Percentiles rank a stretch among this genome's conserved stretches.
phyloP scores from a whole-genome alignment of 768 basidiomycete genomes.

The Mycena metata region DNA sequence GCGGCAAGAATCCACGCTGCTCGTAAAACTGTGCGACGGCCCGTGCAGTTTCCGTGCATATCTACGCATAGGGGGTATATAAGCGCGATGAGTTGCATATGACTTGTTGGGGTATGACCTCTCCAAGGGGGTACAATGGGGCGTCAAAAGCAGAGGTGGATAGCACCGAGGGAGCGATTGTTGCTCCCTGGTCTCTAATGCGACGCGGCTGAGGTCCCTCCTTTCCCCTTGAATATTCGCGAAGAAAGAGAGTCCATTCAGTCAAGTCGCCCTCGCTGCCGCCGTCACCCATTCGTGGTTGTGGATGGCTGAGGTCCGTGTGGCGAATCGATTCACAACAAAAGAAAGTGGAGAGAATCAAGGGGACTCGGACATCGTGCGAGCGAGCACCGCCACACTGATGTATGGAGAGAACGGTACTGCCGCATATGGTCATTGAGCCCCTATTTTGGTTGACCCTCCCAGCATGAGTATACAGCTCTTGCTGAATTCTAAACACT shows the following conservation, averaged over 20 bases:
- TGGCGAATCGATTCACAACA: too few relatives aligned
- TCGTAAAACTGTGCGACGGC: slow-evolving; percentile 31
- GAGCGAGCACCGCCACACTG: too few relatives aligned
- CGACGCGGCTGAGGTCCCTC: slow-evolving; percentile 18
- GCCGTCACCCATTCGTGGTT: not conserved
- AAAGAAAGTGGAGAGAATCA: too few relatives aligned
- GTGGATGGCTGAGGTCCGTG: too few relatives aligned
- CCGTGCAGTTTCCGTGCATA: slow-evolving; percentile 17
- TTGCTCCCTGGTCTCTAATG: not conserved
- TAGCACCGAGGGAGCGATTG: not conserved
- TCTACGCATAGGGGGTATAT: not conserved
- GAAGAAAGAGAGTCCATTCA: slow-evolving; percentile 13
- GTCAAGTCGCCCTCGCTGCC: slow-evolving; percentile 5
- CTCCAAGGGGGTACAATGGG: slow-evolving; percentile 27
- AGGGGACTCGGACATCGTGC: too few relatives aligned
- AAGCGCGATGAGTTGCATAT: not conserved
- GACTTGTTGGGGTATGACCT: not conserved
- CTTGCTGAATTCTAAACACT: too few relatives aligned
- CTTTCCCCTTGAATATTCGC: slow-evolving; percentile 16
- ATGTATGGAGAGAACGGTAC: too few relatives aligned
- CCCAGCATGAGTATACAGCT: too few relatives aligned
- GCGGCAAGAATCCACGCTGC: slow-evolving; percentile 28
- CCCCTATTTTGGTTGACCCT: too few relatives aligned
- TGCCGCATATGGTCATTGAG: too few relatives aligned
- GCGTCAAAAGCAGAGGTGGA: slow-evolving; percentile 1